A percentile compares a stretch with the other conserved stretches of the same genome.
These are phyloP conservation scores for Nitzschia inconspicua DNA, from an alignment of 108 stramenopile species.

Conservation along the genomic window DNA sequence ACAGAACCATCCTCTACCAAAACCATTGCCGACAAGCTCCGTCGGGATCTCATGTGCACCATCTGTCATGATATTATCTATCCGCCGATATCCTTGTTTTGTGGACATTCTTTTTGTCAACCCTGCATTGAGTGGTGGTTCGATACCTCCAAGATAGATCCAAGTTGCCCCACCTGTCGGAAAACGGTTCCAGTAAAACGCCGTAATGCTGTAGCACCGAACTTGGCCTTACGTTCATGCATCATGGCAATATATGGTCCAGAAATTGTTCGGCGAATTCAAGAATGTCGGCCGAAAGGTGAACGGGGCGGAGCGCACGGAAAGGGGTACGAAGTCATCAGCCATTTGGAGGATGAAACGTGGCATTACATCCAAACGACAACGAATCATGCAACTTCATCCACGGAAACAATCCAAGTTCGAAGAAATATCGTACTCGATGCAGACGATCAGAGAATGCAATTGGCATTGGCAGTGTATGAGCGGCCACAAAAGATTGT, in stretches of 20 bases:
- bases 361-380: constrained; percentile 15
- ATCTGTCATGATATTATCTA: constrained; percentile 61
- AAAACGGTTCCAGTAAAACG: constrained; percentile 5
- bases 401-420: constrained; percentile 8
- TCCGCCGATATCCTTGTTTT: constrained; percentile 53
- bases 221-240: constrained; percentile 47
- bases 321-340: constrained; percentile 41
- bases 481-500: neutral
- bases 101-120: constrained; percentile 74
- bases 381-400: neutral
- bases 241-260: constrained; percentile 38
- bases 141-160: neutral
- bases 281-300: constrained; percentile 23
- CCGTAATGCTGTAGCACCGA: constrained; percentile 25
- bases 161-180: constrained; percentile 54
- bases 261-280: constrained; percentile 36
- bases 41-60: constrained; percentile 45
- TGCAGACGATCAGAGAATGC: constrained; percentile 49
- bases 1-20: neutral
- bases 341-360: constrained; percentile 14
- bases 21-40: constrained; percentile 19
- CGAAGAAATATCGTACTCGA: constrained; percentile 56
- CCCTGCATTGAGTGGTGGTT: constrained; percentile 66
- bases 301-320: constrained; percentile 45
- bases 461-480: constrained; percentile 39